Conservation (phyloP, 2,329 filamentous ascomycete genomes). For the Xylaria hypoxylon region DNA sequence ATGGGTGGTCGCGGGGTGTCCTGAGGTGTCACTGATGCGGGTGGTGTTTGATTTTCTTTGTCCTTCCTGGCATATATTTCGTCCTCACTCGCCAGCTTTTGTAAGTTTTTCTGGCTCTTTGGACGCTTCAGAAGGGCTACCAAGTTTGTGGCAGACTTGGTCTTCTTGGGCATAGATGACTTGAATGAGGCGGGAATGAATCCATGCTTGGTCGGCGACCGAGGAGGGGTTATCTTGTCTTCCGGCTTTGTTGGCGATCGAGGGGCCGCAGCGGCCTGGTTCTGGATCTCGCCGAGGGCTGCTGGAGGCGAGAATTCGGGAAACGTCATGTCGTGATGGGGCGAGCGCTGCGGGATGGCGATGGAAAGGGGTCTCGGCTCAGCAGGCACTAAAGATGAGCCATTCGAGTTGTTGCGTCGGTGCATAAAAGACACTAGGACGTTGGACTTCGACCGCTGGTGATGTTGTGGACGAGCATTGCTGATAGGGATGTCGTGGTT, state of each 20-base stretch:
- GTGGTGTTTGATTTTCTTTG: slow-evolving; percentile 84
- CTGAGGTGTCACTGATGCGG: slow-evolving; percentile 56
- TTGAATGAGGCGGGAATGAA: slow-evolving; percentile 54
- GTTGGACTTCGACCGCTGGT: slow-evolving; percentile 61
- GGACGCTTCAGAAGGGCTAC: slow-evolving; percentile 78
- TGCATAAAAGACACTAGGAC: slow-evolving; percentile 64
- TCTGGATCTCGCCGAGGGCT: slow-evolving; percentile 68
- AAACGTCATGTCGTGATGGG: slow-evolving; percentile 48
- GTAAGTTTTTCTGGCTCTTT: slow-evolving; percentile 77
- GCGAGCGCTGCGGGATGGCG: slow-evolving; percentile 40
- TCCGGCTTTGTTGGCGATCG: slow-evolving; percentile 46
- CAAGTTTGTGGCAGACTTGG: slow-evolving; percentile 87
- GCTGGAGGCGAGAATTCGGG: slow-evolving; percentile 56
- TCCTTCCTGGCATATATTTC: slow-evolving; percentile 67
- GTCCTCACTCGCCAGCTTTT: slow-evolving; percentile 64
- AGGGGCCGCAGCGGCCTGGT: slow-evolving; percentile 54
- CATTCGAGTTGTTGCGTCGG: slow-evolving; percentile 61
- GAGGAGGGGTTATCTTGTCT: slow-evolving; percentile 33
- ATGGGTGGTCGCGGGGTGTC: slow-evolving; percentile 73
- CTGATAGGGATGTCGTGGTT: slow-evolving; percentile 42
- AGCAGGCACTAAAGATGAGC: slow-evolving; percentile 51
- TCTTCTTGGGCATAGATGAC: slow-evolving; percentile 73
- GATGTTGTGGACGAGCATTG: slow-evolving; percentile 41
- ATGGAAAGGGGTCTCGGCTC: slow-evolving; percentile 43
- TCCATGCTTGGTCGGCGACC: slow-evolving; percentile 49